Conservation (phyloP, 2,329 filamentous ascomycete genomes). For the Alternaria ventricosa region DNA sequence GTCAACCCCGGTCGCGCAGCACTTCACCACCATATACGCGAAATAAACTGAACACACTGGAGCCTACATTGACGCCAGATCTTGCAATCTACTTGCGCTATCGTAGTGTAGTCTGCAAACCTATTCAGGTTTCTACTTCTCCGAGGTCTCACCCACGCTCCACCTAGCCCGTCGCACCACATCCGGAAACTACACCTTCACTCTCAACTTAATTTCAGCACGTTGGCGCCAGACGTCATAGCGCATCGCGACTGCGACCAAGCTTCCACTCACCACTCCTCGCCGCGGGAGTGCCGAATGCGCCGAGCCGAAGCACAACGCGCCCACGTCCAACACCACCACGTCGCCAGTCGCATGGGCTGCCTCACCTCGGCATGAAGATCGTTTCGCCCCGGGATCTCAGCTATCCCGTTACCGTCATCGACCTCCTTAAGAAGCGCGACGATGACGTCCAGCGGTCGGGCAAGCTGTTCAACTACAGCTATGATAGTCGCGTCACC, state of each 20-base stretch:
- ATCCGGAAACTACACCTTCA: background rate
- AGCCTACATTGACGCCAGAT: background rate
- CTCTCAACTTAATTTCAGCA: background rate
- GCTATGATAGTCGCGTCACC: constrained; percentile 76
- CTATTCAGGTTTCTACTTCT: background rate
- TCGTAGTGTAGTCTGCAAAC: background rate
- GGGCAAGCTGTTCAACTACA: constrained; percentile 84
- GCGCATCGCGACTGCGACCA: background rate
- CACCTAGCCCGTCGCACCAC: background rate
- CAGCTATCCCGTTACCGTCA: constrained; percentile 93
- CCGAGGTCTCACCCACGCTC: background rate
- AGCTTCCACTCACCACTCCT: background rate
- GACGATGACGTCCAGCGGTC: constrained; percentile 79
- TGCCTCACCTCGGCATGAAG: constrained; percentile 52
- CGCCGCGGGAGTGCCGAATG: constrained; percentile 37
- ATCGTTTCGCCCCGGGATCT: constrained; percentile 62
- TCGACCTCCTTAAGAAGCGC: constrained; percentile 76
- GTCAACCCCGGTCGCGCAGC: constrained; percentile 19
- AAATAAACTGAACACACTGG: background rate
- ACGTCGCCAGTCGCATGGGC: constrained; percentile 38
- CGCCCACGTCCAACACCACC: constrained; percentile 25
- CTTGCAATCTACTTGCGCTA: background rate
- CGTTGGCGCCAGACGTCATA: background rate
- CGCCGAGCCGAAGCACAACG: constrained; percentile 38
- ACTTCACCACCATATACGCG: background rate